phyloP scores from a whole-genome alignment of 306 rosid species.

The Acacia confusa region DNA sequence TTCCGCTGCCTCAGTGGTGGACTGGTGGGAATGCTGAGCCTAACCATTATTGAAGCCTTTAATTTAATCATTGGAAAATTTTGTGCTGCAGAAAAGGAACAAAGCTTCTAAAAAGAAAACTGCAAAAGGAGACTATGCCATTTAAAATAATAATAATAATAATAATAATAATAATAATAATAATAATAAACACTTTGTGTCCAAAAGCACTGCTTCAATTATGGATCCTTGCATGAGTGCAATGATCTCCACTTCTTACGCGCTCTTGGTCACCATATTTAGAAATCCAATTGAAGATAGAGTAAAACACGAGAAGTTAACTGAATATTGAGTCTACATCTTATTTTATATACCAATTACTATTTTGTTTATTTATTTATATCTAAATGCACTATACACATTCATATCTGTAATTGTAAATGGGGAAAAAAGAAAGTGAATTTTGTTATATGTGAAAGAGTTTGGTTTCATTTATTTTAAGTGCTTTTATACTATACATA shows the following conservation, averaged over 20 bases:
- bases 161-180: not conserved
- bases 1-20: not conserved
- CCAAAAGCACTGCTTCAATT: not conserved
- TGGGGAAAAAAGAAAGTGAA: too few species aligned
- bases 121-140: not conserved
- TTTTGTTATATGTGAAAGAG: too few species aligned
- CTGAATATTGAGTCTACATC: not conserved
- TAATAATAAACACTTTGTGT: not conserved
- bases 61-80: not conserved
- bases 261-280: not conserved
- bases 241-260: not conserved
- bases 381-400: too few species aligned
- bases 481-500: too few species aligned
- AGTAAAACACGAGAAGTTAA: not conserved
- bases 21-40: not conserved
- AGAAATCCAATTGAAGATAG: not conserved
- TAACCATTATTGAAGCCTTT: not conserved
- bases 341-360: too few species aligned
- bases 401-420: too few species aligned
- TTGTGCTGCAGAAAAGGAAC: not conserved
- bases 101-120: slow-evolving; percentile 1
- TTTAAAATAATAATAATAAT: not conserved
- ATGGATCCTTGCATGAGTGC: not conserved
- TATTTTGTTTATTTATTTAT: too few species aligned
- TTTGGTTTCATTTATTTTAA: too few species aligned